Evolutionary conservation across 2,329 filamentous ascomycete species (phyloP).

Genomic region (Macrophomina tecta): DNA sequence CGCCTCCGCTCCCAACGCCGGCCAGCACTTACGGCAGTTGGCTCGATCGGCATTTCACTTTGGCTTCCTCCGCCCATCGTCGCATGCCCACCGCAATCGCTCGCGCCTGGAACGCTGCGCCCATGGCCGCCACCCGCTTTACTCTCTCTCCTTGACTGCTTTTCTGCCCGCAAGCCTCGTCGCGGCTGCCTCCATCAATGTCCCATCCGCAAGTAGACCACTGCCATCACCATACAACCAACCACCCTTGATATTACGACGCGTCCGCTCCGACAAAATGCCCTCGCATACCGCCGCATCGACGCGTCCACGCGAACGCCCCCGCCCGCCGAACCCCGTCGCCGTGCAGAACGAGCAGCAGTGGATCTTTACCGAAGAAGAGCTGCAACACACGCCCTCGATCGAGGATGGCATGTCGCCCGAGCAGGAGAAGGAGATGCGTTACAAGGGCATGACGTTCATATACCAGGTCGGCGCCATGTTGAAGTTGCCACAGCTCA

Average conservation of each 20-base stretch:
- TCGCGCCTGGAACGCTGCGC: constrained; percentile 3
- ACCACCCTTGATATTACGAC: constrained; percentile 16
- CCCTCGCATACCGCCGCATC: constrained; percentile 17
- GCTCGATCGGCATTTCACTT: constrained; percentile 23
- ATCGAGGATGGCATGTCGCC: constrained; percentile 80
- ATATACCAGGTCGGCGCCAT: constrained; percentile 93
- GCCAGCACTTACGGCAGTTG: not conserved
- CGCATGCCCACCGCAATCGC: constrained; percentile 17
- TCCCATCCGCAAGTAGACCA: not conserved
- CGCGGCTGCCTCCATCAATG: constrained; percentile 21
- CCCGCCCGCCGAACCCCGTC: constrained; percentile 49
- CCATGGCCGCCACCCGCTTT: not conserved
- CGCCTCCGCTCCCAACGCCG: not conserved
- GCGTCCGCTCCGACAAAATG: constrained; percentile 22
- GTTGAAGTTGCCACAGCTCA: constrained; percentile 89
- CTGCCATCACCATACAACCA: constrained; percentile 5
- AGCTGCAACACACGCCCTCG: constrained; percentile 82
- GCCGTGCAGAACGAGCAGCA: constrained; percentile 68
- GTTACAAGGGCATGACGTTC: constrained; percentile 94
- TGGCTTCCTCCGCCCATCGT: constrained; percentile 17
- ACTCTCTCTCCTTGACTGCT: not conserved
- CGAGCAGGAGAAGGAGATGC: constrained; percentile 77
- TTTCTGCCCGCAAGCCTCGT: constrained; percentile 7
- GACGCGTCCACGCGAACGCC: constrained; percentile 32
- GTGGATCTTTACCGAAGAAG: constrained; percentile 88